These are phyloP conservation scores for Serendipita sp. DNA, from an alignment of 768 basidiomycete species.

Conservation along the genomic window DNA sequence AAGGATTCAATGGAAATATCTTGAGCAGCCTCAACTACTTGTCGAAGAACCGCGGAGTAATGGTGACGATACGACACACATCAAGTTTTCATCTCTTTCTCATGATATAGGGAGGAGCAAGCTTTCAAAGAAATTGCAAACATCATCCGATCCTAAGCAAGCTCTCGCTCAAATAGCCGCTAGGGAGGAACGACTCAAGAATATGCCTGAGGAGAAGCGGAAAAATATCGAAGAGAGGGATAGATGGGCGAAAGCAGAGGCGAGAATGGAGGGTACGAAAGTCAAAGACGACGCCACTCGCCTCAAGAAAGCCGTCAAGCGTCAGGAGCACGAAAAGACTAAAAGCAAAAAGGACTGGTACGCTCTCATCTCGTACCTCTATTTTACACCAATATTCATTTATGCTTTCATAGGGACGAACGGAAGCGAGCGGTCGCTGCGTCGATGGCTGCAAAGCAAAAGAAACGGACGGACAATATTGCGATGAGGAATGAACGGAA, in stretches of 20 bases:
- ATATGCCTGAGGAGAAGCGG: slow-evolving; percentile 70
- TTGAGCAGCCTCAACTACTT: slow-evolving; percentile 46
- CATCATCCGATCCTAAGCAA: slow-evolving; percentile 65
- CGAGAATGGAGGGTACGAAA: slow-evolving; percentile 79
- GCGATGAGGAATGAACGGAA: slow-evolving; percentile 67
- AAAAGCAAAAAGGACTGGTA: slow-evolving; percentile 81
- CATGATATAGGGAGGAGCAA: slow-evolving; percentile 26
- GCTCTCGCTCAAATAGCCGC: slow-evolving; percentile 68
- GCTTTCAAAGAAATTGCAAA: slow-evolving; percentile 38
- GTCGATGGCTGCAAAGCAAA: slow-evolving; percentile 70
- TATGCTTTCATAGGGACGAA: slow-evolving; percentile 46
- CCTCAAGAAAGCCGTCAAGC: slow-evolving; percentile 85
- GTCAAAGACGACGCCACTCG: slow-evolving; percentile 71
- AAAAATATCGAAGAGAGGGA: slow-evolving; percentile 67
- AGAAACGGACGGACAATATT: slow-evolving; percentile 85
- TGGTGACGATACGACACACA: slow-evolving; percentile 27
- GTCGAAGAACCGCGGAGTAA: slow-evolving; percentile 36
- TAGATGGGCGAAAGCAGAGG: slow-evolving; percentile 80
- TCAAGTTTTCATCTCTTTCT: slow-evolving; percentile 52
- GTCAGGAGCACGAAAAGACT: slow-evolving; percentile 77
- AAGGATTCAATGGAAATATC: not conserved
- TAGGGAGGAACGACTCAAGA: slow-evolving; percentile 61
- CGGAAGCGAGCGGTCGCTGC: slow-evolving; percentile 64
- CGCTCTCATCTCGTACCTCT: not conserved
- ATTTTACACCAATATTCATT: slow-evolving; percentile 4